phyloP scores from a whole-genome alignment of 2,329 filamentous ascomycete genomes.

The Claviceps humidiphila region DNA sequence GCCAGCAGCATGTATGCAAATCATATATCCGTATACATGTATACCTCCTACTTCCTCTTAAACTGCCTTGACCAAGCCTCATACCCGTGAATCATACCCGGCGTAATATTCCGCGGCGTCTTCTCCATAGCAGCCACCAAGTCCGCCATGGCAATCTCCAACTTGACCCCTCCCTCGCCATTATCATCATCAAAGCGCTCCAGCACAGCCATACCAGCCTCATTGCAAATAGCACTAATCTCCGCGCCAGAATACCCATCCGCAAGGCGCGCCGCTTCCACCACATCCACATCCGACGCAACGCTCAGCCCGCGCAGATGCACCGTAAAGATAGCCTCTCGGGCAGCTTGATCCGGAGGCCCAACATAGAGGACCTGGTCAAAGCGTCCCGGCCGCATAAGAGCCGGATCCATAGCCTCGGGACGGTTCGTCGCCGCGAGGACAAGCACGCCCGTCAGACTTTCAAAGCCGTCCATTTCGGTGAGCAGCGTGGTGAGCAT shows the following conservation, averaged over 20 bases:
- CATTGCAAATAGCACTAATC: conserved; percentile 43
- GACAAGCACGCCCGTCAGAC: conserved; percentile 69
- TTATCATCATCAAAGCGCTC: conserved; percentile 20
- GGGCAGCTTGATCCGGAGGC: conserved; percentile 58
- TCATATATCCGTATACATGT: too few relatives aligned
- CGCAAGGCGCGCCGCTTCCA: conserved; percentile 46
- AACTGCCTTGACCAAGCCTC: conserved; percentile 39
- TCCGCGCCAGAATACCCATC: conserved; percentile 82
- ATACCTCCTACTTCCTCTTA: conserved; percentile 7
- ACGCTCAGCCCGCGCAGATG: conserved; percentile 50
- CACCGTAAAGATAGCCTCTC: conserved; percentile 63
- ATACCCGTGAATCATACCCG: conserved; percentile 43
- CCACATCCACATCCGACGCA: conserved; percentile 49
- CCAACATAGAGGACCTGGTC: conserved; percentile 78
- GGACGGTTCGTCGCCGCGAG: conserved; percentile 88
- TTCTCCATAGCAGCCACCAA: conserved; percentile 28
- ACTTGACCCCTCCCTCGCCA: conserved; percentile 12
- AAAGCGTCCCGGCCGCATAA: conserved; percentile 76
- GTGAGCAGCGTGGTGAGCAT: conserved; percentile 81
- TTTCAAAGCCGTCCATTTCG: conserved; percentile 91
- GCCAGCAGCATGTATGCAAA: too few relatives aligned
- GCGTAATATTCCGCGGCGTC: conserved; percentile 46
- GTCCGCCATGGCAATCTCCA: conserved; percentile 29
- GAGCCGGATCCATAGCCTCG: conserved; percentile 69
- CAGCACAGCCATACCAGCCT: conserved; percentile 29